Evolutionary conservation across 768 basidiomycete species (phyloP), one percentile per base, ranked within the genome.

Genomic region (Rhodotorula taiwanensis): DNA sequence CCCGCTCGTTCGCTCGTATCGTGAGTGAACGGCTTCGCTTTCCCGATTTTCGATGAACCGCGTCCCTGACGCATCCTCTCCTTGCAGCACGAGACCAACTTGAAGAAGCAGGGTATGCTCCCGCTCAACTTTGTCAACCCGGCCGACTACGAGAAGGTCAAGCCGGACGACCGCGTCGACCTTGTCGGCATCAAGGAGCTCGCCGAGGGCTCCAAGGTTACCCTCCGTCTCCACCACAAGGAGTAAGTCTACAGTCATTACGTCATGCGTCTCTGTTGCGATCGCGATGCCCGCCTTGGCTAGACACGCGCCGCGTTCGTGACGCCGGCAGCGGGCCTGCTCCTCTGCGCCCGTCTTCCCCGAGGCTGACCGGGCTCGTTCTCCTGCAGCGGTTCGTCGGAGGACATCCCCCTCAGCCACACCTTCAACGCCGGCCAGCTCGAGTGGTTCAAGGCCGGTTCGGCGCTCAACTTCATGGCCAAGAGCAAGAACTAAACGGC

Each of bases 371-470:
- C n/a, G n/a, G n/a, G n/a, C n/a, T n/a, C n/a, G n/a, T n/a, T n/a
- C n/a, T n/a, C n/a, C n/a, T n/a, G n/a, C 44, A 53, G 59, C 34
- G 69, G 69, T n/a, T 58, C 54, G n/a, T 28, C 58, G 21, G 64
- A 66, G 51, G 69, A 70, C 34, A 34, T 66, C 47, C 48, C 78
- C 88, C 89, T 18, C 30, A 4, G 18, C 28, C 48, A 31, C 15
- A 3, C 48, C 30, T 97, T 95, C 82, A 97, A 98, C 75, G 86
- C 90, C 77, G 90, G 90, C 51, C 93, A 95, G 79, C 93, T 55
- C 43, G 41, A 83, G 72, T 95, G 94, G 93, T 97, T 95, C 85
- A 93, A 92, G 82, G 91, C 91, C 72, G 94, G 94, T 45, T 90
- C 88, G 70, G 89, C 90, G 23, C 83, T 94, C 56, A 92, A 93